Evolutionary conservation across 371 early-diverging fungal genomes (phyloP), one percentile per base, ranked within the genome.

Genomic region (Rhizopus microsporus): DNA sequence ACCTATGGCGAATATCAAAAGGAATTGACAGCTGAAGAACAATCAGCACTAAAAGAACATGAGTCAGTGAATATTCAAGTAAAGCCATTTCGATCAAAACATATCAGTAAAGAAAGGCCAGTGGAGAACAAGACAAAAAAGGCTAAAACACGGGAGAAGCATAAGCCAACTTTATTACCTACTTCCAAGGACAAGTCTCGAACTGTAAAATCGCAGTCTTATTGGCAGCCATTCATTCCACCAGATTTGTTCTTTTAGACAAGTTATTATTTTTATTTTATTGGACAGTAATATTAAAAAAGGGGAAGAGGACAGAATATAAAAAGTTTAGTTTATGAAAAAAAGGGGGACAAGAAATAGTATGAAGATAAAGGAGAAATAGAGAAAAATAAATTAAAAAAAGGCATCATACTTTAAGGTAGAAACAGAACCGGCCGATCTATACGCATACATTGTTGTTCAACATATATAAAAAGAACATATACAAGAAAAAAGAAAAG

Each of bases 171-270:
- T 7, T 37, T 7, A 37, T 2, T 10, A 37, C 13, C 38, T 10
- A 37, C 23, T 23, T 23, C 23, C 23, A 23, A 23, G 2, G 23
- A 23, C 23, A 23, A 23, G 23, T 23, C 23, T 23, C 23, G 23
- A 23, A 23, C 23, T 23, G 23, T 23, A 23, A 23, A 23, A 23
- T 23, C 23, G 2, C 23, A 23, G 23, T 23, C 23, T 23, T 23
- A 23, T 23, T 23, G 23, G 23, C 9, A 43, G 4, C 38, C 45
- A 37, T 74, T 71, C 55, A 68, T 64, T 40, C 75, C 75, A 12
- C 75, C 75, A 17, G 72, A 74, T 54, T 42, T 74, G 35, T 71
- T 56, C 40, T 74, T 71, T 59, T 74, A 59, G 52, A 13, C 4
- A 37, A 52, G 9, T 37, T 13, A 37, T 37, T 37, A 13, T 37